Base-by-base conservation (phyloP, 345 rosid species). In the Eucalyptus marginata region DNA sequence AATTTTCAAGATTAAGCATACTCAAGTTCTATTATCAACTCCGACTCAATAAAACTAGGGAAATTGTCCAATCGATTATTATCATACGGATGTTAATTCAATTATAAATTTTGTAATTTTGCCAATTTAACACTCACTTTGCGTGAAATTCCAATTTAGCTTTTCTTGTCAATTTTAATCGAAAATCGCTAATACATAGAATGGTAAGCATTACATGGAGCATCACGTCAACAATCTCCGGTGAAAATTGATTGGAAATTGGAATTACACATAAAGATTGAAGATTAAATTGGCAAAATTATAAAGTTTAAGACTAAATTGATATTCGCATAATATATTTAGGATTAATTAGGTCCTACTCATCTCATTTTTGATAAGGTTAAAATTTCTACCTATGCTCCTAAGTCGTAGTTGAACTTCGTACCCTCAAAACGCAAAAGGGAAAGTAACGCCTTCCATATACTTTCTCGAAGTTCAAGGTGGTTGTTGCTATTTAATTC, bases 141-240 rank as follows among this genome's bases (percentile, higher is more conserved):
- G 56, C 0, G 0, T 52, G 24, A 56, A 24, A 5, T 56, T 56
- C 13, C 0, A 56, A 52, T 56, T 56, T 56, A 22, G 13, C 6
- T 13, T 52, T 52, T 52, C 56, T 7, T 7, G 56, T 52, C 10
- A 52, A 52, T 52, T 52, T 52, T 52, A 52, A 52, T 52, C 0
- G 1, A 3, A 52, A 52, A 52, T 18, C 1, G 1, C 24, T 18
- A 7, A 52, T 52, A 5, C 24, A 52, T 52, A 52, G 56, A 52
- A 52, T 52, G 24, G 56, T 0, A 52, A 52, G 10, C 24, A 52
- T 52, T 52, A 18, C 0, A 52, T 52, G 24, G 10, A 52, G 0
- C 10, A 7, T 7, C 1, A 56, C 0, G 13, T 7, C 1, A 56
- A 0, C 1, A 0, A 56, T 56, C 0, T 58, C 1, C 1, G 0